phyloP scores from a whole-genome alignment of 805 yeast genomes.

The Metschnikowia gelsemii region DNA sequence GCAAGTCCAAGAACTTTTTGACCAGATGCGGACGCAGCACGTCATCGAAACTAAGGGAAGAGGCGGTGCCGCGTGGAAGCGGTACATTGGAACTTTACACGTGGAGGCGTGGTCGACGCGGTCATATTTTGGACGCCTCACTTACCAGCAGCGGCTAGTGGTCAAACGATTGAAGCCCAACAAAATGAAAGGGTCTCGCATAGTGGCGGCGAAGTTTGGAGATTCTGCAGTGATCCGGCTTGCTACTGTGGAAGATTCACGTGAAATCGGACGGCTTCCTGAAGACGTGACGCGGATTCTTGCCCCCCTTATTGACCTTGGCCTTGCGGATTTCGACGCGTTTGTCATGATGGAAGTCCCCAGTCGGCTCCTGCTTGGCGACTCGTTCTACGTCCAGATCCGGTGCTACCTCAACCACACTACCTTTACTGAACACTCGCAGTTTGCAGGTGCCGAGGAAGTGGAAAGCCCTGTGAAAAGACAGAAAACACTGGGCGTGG shows the following conservation, averaged over 20 bases:
- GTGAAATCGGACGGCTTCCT: slow-evolving; percentile 77
- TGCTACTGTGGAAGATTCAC: slow-evolving; percentile 24
- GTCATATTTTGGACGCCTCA: slow-evolving; percentile 50
- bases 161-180: slow-evolving; percentile 38
- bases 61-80: slow-evolving; percentile 26
- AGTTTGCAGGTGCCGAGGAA: slow-evolving; percentile 8
- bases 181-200: slow-evolving; percentile 18
- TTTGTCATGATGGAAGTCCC: slow-evolving; percentile 58
- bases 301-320: slow-evolving; percentile 60
- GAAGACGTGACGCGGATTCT: slow-evolving; percentile 66
- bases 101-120: slow-evolving; percentile 73
- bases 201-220: slow-evolving; percentile 22
- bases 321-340: slow-evolving; percentile 54
- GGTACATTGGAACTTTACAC: slow-evolving; percentile 59
- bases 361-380: slow-evolving; percentile 64
- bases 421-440: slow-evolving; percentile 30
- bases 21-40: slow-evolving; percentile 13
- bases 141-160: slow-evolving; percentile 44
- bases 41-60: slow-evolving; percentile 11
- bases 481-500: slow-evolving; percentile 19
- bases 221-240: slow-evolving; percentile 38
- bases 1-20: slow-evolving; percentile 10
- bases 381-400: slow-evolving; percentile 65
- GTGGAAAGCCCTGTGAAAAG: slow-evolving; percentile 18
- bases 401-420: slow-evolving; percentile 56